A percentile compares a stretch with the other conserved stretches of the same genome.
phyloP scores from a whole-genome alignment of 139 green algal species.

The Haematococcus sp. region DNA sequence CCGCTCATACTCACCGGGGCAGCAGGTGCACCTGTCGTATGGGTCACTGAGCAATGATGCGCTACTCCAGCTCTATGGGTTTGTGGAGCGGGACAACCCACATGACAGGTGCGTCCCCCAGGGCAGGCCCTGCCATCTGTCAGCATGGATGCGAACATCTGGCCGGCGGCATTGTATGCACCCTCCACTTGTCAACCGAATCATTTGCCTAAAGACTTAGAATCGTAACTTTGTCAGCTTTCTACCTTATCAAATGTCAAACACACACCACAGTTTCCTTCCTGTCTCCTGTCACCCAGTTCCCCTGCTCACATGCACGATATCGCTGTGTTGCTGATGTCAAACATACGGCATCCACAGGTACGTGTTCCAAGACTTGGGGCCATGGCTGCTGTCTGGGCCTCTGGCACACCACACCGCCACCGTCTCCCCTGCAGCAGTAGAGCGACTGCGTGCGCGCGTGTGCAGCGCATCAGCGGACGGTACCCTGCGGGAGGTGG shows the following conservation, averaged over 20 bases:
- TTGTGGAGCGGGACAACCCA: constrained; percentile 71
- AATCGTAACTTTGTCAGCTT: too few relatives aligned
- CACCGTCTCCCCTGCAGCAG: not conserved
- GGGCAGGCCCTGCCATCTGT: too few relatives aligned
- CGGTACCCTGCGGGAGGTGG: not conserved
- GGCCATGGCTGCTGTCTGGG: not conserved
- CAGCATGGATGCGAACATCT: too few relatives aligned
- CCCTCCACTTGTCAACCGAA: too few relatives aligned
- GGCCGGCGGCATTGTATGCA: too few relatives aligned
- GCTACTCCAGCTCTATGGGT: constrained; percentile 88
- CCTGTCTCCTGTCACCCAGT: too few relatives aligned
- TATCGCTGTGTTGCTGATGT: too few relatives aligned
- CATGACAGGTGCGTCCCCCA: constrained; percentile 74
- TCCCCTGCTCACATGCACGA: too few relatives aligned
- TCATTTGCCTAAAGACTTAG: too few relatives aligned
- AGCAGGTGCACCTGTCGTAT: constrained; percentile 72
- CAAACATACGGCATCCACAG: too few relatives aligned
- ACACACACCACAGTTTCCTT: too few relatives aligned
- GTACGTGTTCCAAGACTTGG: constrained; percentile 2
- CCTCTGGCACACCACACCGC: not conserved
- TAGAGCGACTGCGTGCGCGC: not conserved
- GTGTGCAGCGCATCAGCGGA: not conserved
- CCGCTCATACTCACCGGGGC: constrained; percentile 13
- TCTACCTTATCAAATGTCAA: too few relatives aligned
- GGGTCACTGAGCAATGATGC: constrained; percentile 81